These are phyloP conservation scores for Coprinellus micaceus DNA, from an alignment of 768 basidiomycete species.

Conservation along the genomic window DNA sequence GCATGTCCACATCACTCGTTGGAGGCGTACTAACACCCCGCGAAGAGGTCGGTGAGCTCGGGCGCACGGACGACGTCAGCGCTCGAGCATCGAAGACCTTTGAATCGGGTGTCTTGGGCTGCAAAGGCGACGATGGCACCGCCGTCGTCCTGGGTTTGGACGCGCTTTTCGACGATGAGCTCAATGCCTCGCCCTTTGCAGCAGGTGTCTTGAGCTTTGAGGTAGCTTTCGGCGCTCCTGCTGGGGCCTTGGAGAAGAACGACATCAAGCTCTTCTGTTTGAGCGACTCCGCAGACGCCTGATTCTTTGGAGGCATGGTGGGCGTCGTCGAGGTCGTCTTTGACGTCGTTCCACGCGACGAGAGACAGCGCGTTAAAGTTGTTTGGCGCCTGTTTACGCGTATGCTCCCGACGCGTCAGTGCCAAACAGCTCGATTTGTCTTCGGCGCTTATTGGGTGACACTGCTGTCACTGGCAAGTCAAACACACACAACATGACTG, in stretches of 20 bases:
- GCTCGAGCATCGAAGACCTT: constrained; percentile 26
- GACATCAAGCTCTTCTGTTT: constrained; percentile 76
- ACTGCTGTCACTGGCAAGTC: too few species aligned
- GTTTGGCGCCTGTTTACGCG: background rate
- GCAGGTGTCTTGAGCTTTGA: constrained; percentile 19
- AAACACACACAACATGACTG: background rate
- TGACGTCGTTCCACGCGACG: background rate
- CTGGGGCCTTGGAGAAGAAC: constrained; percentile 50
- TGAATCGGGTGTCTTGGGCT: constrained; percentile 39
- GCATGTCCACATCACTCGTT: constrained; percentile 79
- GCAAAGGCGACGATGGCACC: constrained; percentile 26
- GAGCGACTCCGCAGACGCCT: constrained; percentile 37
- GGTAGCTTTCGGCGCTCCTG: constrained; percentile 18
- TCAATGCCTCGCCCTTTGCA: constrained; percentile 10
- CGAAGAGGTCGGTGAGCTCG: constrained; percentile 40
- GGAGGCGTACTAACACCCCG: constrained; percentile 62
- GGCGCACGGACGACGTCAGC: constrained; percentile 37
- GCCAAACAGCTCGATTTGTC: background rate
- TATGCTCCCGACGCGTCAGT: background rate
- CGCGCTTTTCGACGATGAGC: constrained; percentile 22
- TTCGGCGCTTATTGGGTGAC: background rate
- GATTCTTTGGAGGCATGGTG: constrained; percentile 41
- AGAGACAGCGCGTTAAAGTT: too few species aligned
- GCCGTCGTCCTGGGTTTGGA: constrained; percentile 20
- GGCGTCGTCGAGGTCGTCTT: background rate